phyloP scores from a whole-genome alignment of 169 alveolate genomes.

The Babesia gibsoni region DNA sequence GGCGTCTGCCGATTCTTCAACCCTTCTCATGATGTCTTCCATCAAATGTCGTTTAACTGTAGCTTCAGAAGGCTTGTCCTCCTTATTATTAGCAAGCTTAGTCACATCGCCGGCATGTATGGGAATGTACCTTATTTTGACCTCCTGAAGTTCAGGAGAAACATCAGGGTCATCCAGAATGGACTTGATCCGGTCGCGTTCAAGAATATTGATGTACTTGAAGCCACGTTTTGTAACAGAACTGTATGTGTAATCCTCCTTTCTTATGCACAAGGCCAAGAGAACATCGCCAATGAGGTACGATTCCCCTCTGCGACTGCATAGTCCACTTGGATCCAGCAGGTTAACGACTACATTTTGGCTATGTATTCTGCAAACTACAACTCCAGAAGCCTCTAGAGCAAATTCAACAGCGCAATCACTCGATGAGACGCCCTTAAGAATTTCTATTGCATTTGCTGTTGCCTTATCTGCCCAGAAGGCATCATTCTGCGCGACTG shows the following conservation, averaged over 20 bases:
- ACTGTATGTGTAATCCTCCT: slow-evolving; percentile 69
- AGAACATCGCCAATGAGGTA: slow-evolving; percentile 55
- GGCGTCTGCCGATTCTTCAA: not conserved
- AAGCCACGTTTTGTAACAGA: slow-evolving; percentile 69
- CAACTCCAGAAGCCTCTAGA: slow-evolving; percentile 24
- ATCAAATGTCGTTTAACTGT: slow-evolving; percentile 15
- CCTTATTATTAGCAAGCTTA: not conserved
- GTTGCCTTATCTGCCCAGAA: slow-evolving; percentile 44
- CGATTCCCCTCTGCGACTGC: slow-evolving; percentile 54
- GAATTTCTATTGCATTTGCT: slow-evolving; percentile 15
- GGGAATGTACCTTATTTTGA: slow-evolving; percentile 30
- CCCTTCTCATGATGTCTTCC: slow-evolving; percentile 3
- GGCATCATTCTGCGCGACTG: slow-evolving; percentile 6
- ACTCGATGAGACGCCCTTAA: slow-evolving; percentile 10
- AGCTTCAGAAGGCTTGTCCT: slow-evolving; percentile 1
- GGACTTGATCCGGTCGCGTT: slow-evolving; percentile 67
- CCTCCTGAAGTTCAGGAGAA: slow-evolving; percentile 49
- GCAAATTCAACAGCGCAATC: slow-evolving; percentile 22
- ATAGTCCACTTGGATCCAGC: slow-evolving; percentile 56
- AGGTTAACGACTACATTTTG: slow-evolving; percentile 41
- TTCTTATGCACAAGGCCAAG: slow-evolving; percentile 5
- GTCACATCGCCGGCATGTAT: not conserved
- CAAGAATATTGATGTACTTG: slow-evolving; percentile 73
- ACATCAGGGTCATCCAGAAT: slow-evolving; percentile 57
- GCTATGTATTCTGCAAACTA: slow-evolving; percentile 54